These are phyloP conservation scores for Guadua angustifolia DNA, from an alignment of 176 grass and related monocot species.

Conservation along the genomic window DNA sequence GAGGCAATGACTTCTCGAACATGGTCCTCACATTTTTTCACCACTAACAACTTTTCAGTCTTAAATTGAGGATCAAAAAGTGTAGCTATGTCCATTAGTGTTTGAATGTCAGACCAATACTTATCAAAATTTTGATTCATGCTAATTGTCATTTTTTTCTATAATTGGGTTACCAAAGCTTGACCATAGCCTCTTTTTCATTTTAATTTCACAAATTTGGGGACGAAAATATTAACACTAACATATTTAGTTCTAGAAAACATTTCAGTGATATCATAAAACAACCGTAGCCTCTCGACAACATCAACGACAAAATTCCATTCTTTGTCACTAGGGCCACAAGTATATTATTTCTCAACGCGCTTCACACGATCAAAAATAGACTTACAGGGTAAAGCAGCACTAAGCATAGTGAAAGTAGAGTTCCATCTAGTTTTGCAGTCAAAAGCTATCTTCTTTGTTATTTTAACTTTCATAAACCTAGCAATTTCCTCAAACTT, in stretches of 20 bases:
- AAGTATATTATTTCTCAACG: background rate
- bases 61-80: background rate
- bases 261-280: too few relatives aligned
- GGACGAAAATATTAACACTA: background rate
- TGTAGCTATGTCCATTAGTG: background rate
- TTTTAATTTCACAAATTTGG: background rate
- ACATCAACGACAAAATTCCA: background rate
- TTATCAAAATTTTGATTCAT: too few relatives aligned
- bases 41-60: too few relatives aligned
- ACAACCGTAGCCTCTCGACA: background rate
- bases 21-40: too few relatives aligned
- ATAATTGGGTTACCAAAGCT: too few relatives aligned
- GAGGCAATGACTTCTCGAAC: too few relatives aligned
- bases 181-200: background rate
- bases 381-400: background rate
- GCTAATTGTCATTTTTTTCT: too few relatives aligned
- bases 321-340: background rate
- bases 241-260: background rate
- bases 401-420: slow-evolving; percentile 24
- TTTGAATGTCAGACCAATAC: background rate
- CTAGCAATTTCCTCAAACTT: slow-evolving; percentile 33
- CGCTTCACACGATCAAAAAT: slow-evolving; percentile 23
- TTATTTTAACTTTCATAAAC: background rate
- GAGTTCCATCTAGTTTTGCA: slow-evolving; percentile 32
- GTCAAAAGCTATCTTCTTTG: slow-evolving; percentile 23